Base-by-base conservation (phyloP, 495 filamentous ascomycete genomes). In the Penicillium ucsense region DNA sequence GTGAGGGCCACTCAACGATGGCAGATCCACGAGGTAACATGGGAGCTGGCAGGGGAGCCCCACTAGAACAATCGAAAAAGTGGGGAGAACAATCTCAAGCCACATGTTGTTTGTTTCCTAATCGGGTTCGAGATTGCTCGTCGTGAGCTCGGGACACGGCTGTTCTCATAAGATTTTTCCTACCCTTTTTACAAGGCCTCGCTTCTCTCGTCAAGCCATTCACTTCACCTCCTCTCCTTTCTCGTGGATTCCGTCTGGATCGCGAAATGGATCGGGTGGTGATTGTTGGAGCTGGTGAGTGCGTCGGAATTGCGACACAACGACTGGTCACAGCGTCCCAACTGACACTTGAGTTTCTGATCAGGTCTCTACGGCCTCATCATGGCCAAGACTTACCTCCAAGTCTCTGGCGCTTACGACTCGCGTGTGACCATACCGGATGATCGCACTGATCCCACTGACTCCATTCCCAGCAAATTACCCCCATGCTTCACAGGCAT, bases 351-450 rank as follows among this genome's bases (percentile, higher is more conserved):
- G 20, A 20, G 20, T 20, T 20, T 20, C 20, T 20, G 20, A 20
- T 20, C 20, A 61, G 63, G 61, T 12, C 52, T 66, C 60, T 73
- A 75, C 57, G 82, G 81, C 36, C 68, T 84, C 8, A 69, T 72
- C 29, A 59, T 69, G 8, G 81, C 81, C 4, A 75, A 76, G 50
- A 83, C 78, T 6, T 83, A 78, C 48, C 63, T 79, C 10, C 67
- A 78, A 48, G 58, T 80, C 27, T 8, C 44, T 0, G 57, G 57
- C 8, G 45, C 44, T 10, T 56, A 60, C 35, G 47, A 52, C 7
- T 30, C 5, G 3, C 35, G 20, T 2, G 20, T 1, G 20, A 2
- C 20, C 20, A 1, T 20, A 20, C 20, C 20, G 2, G 20, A 20
- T 20, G 20, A 20, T 20, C 20, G 1, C 20, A 20, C 20, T 20